Conservation (phyloP, 371 early-diverging fungal genomes). For the Saksenaea oblongispora region DNA sequence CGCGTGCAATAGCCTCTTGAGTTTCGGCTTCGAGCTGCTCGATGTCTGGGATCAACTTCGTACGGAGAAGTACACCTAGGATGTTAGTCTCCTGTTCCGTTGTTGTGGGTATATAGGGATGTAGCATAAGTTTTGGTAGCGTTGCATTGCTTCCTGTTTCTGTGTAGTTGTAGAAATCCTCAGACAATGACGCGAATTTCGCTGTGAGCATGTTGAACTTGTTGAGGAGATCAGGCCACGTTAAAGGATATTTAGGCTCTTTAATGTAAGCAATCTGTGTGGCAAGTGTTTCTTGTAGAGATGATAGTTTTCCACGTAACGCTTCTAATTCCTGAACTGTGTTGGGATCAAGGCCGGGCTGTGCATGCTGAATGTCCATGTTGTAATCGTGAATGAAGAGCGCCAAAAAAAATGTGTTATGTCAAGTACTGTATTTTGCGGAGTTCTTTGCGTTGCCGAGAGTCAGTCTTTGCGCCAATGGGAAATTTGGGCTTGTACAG, state of each 20-base stretch:
- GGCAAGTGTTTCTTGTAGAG: constrained; percentile 63
- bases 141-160: constrained; percentile 47
- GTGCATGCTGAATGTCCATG: constrained; percentile 14
- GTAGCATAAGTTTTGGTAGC: constrained; percentile 58
- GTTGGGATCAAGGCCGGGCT: constrained; percentile 37
- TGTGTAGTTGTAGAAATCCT: constrained; percentile 47
- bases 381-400: not conserved
- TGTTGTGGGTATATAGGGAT: constrained; percentile 56
- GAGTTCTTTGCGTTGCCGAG: too few species aligned
- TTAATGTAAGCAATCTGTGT: constrained; percentile 47
- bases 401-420: not conserved
- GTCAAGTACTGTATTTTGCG: too few species aligned
- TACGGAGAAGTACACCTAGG: constrained; percentile 58
- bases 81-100: constrained; percentile 64
- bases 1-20: constrained; percentile 49
- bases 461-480: too few species aligned
- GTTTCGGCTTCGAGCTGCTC: constrained; percentile 58
- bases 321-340: constrained; percentile 61
- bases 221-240: constrained; percentile 62
- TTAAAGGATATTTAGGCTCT: constrained; percentile 48
- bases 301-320: constrained; percentile 59
- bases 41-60: constrained; percentile 68
- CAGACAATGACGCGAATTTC: constrained; percentile 54
- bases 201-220: constrained; percentile 72
- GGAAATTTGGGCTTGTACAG: too few species aligned